phyloP scores from a whole-genome alignment of 805 yeast genomes.

The Suhomyces xylopsoci region DNA sequence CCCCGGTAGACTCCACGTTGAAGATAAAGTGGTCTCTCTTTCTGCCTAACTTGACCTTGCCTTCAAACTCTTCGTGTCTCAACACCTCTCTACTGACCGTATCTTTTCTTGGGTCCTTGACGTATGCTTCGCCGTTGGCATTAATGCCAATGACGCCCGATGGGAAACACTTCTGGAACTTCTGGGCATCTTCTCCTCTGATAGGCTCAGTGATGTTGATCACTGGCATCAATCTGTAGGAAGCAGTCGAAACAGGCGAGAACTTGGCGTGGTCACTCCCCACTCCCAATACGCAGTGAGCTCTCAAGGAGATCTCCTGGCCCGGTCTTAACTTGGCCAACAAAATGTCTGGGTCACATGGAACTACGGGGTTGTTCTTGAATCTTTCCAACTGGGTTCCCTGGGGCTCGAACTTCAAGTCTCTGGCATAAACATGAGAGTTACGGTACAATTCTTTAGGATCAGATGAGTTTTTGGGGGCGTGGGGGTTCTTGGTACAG shows the following conservation, averaged over 20 bases:
- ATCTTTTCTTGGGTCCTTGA: conserved; percentile 87
- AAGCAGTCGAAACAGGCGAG: conserved; percentile 96
- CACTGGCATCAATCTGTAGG: conserved; percentile 87
- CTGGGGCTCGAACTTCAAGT: conserved; percentile 86
- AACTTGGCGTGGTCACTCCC: conserved; percentile 97
- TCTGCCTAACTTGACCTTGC: conserved; percentile 88
- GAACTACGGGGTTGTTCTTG: conserved; percentile 62
- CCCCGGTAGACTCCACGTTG: conserved; percentile 93
- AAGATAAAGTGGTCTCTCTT: conserved; percentile 89
- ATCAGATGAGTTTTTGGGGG: conserved; percentile 72
- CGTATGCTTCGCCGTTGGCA: conserved; percentile 66
- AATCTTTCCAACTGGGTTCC: conserved; percentile 78
- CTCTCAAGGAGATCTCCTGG: conserved; percentile 88
- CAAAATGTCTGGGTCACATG: conserved; percentile 85
- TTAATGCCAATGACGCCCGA: conserved; percentile 84
- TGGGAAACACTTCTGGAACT: conserved; percentile 88
- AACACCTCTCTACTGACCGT: conserved; percentile 96
- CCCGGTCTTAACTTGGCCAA: conserved; percentile 94
- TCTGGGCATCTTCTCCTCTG: conserved; percentile 68
- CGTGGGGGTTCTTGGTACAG: conserved; percentile 83
- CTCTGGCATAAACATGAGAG: conserved; percentile 84
- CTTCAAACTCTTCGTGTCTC: conserved; percentile 87
- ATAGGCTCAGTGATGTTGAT: conserved; percentile 76
- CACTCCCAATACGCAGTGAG: conserved; percentile 86
- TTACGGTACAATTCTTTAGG: conserved; percentile 83